Conservation (phyloP, 139 green algal genomes). For the Deuterostichococcus epilithicus region DNA sequence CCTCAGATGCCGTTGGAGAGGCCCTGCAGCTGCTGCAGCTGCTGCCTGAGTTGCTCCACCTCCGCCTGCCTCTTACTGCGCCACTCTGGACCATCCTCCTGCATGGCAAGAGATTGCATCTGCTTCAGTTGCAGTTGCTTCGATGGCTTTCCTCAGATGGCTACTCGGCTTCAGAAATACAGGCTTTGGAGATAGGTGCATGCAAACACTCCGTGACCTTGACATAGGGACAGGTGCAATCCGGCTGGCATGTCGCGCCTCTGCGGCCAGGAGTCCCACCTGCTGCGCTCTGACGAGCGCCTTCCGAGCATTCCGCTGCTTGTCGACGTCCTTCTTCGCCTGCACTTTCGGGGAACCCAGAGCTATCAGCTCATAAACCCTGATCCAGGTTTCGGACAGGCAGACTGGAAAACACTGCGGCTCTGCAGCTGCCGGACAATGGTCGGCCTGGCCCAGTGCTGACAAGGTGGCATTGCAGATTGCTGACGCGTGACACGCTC, state of each 20-base stretch:
- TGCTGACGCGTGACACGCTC: too few species aligned
- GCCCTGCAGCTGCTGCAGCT: background rate
- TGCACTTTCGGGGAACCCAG: conserved; percentile 43
- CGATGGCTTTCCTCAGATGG: too few species aligned
- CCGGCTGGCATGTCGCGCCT: too few species aligned
- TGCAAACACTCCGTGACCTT: too few species aligned
- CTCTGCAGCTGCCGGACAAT: background rate
- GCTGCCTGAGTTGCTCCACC: background rate
- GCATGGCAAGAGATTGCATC: too few species aligned
- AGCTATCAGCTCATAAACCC: background rate
- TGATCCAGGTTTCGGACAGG: background rate
- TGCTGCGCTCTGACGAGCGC: background rate
- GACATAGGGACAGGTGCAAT: too few species aligned
- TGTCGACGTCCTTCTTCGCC: conserved; percentile 73
- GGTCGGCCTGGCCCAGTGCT: too few species aligned
- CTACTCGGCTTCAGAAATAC: background rate
- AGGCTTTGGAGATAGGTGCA: background rate
- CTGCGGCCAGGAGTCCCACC: background rate
- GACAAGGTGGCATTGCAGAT: too few species aligned
- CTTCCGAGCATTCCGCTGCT: conserved; percentile 57
- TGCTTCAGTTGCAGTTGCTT: too few species aligned
- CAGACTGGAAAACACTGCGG: background rate
- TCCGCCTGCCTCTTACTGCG: background rate
- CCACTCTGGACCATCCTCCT: background rate
- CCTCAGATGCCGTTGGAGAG: too few species aligned